These are phyloP conservation scores for Fusarium sp. DNA, from an alignment of 2,329 filamentous ascomycete species.

Conservation along the genomic window DNA sequence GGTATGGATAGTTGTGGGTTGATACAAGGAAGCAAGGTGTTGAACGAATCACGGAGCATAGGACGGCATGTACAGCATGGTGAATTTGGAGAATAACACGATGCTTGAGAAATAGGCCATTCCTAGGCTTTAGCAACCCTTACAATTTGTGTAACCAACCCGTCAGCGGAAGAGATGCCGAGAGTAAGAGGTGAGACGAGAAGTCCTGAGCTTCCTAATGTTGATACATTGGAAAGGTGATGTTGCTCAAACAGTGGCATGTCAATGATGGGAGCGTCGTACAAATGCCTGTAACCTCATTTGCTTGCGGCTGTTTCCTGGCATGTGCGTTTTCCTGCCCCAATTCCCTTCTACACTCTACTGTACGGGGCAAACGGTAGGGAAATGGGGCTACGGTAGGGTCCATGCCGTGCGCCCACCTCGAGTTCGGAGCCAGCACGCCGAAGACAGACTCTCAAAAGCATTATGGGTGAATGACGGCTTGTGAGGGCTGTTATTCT, in stretches of 20 bases:
- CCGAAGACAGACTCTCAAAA: constrained; percentile 25
- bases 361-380: constrained; percentile 14
- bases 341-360: neutral
- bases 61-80: neutral
- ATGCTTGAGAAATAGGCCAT: neutral
- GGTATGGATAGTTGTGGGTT: neutral
- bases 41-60: constrained; percentile 3
- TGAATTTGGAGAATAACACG: neutral
- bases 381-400: constrained; percentile 40
- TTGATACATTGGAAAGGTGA: constrained; percentile 3
- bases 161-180: constrained; percentile 26
- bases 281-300: constrained; percentile 38
- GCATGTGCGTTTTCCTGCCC: constrained; percentile 37
- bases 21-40: neutral
- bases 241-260: constrained; percentile 33
- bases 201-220: constrained; percentile 17
- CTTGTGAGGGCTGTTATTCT: neutral
- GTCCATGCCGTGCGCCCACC: constrained; percentile 34
- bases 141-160: neutral
- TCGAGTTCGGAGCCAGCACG: constrained; percentile 30
- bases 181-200: constrained; percentile 8
- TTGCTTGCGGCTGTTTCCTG: constrained; percentile 40
- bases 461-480: neutral
- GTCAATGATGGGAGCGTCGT: constrained; percentile 36
- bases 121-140: neutral